These are phyloP conservation scores for Cornus controversa DNA, from an alignment of 148 eudicot species.

Conservation along the genomic window DNA sequence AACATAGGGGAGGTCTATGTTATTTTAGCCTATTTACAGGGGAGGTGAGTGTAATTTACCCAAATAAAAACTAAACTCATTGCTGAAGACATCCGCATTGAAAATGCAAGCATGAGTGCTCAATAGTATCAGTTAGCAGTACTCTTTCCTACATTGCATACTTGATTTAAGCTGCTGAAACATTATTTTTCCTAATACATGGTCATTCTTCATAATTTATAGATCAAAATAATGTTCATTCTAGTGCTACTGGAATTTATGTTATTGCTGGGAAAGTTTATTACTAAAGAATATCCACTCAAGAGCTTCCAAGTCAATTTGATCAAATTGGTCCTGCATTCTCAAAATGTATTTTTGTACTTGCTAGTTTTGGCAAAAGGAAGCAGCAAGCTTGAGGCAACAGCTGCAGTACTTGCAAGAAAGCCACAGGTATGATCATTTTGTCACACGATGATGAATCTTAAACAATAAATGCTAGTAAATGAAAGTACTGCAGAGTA, in stretches of 20 bases:
- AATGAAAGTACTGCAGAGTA: not conserved
- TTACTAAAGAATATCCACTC: not conserved
- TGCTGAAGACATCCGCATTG: not conserved
- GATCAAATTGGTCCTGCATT: not conserved
- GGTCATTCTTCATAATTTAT: not conserved
- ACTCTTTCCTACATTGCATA: not conserved
- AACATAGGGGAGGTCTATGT: too few relatives aligned
- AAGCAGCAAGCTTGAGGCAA: conserved; percentile 65
- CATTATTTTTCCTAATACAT: not conserved
- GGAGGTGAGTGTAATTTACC: too few relatives aligned
- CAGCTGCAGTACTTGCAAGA: conserved; percentile 69
- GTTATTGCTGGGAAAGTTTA: not conserved
- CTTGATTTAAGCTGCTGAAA: not conserved
- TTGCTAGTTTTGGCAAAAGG: conserved; percentile 73
- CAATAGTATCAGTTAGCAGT: not conserved
- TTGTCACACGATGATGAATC: not conserved
- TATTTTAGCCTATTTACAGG: too few relatives aligned
- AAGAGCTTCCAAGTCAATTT: not conserved
- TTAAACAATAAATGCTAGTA: not conserved
- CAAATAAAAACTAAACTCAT: not conserved
- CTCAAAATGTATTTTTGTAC: not conserved
- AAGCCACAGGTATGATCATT: conserved; percentile 53
- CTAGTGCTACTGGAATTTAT: not conserved
- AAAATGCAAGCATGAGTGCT: not conserved
- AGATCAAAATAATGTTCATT: not conserved